These are phyloP conservation scores for Hypoxylon intermedium DNA, from an alignment of 495 filamentous ascomycete species.

Conservation along the genomic window DNA sequence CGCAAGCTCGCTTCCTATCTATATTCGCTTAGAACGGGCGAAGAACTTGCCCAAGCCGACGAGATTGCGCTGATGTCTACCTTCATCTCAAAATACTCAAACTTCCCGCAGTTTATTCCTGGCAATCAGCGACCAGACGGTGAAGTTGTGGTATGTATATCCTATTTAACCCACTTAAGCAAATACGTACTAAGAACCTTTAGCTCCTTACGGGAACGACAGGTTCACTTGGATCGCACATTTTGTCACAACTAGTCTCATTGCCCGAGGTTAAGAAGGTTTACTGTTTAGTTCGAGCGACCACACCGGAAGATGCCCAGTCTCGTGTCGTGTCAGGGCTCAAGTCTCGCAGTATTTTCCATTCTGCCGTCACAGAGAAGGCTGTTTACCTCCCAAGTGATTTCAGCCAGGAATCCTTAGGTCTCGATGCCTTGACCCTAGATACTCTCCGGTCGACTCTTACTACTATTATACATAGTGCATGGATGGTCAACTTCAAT, in stretches of 20 bases:
- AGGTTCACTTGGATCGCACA: constrained; percentile 65
- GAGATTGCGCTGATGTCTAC: constrained; percentile 45
- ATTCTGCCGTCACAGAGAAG: constrained; percentile 40
- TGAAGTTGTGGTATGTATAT: constrained; percentile 37
- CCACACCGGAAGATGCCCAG: constrained; percentile 6
- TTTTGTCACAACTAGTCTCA: constrained; percentile 54
- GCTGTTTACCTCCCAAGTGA: constrained; percentile 55
- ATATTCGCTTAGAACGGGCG: constrained; percentile 37
- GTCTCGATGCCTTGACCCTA: constrained; percentile 50
- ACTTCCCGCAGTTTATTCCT: constrained; percentile 37
- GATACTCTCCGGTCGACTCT: constrained; percentile 48
- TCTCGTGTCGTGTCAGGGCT: constrained; percentile 38
- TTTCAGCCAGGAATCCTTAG: constrained; percentile 50
- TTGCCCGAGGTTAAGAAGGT: constrained; percentile 48
- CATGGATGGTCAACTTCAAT: constrained; percentile 68
- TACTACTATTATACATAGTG: constrained; percentile 62
- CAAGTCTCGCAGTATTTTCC: constrained; percentile 26
- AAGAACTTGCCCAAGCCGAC: constrained; percentile 26
- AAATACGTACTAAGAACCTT: constrained; percentile 17
- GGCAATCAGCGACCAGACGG: constrained; percentile 1
- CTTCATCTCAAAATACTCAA: constrained; percentile 48
- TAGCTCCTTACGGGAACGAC: constrained; percentile 64
- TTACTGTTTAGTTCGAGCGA: constrained; percentile 61
- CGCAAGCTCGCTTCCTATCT: constrained; percentile 47
- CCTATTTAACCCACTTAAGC: not conserved